A percentile compares a stretch with the other conserved stretches of the same genome.
phyloP scores from a whole-genome alignment of 2,329 filamentous ascomycete species.

The Stachybotrys chlorohalonatus region DNA sequence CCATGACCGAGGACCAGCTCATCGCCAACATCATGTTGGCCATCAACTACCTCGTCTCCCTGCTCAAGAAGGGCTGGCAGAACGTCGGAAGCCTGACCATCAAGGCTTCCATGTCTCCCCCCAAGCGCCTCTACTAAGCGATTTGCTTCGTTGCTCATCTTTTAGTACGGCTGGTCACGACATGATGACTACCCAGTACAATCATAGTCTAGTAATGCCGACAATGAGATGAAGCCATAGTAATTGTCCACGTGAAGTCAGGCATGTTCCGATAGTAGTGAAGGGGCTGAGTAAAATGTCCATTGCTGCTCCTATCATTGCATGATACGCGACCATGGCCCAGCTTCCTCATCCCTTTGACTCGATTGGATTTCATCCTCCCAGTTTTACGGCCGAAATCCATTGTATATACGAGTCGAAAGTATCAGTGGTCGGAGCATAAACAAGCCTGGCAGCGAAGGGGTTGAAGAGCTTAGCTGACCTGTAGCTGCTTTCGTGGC shows the following conservation, averaged over 20 bases:
- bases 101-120: constrained; percentile 99
- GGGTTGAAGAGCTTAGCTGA: too few relatives aligned
- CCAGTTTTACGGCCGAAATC: too few relatives aligned
- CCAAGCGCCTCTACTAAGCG: constrained; percentile 90
- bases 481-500: too few relatives aligned
- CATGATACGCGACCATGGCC: too few relatives aligned
- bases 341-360: too few relatives aligned
- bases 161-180: background rate
- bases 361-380: too few relatives aligned
- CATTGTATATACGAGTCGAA: too few relatives aligned
- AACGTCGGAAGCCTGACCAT: constrained; percentile 99
- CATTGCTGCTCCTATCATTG: too few relatives aligned
- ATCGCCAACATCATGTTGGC: constrained; percentile 99
- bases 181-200: background rate
- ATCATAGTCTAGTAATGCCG: background rate
- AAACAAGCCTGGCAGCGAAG: too few relatives aligned
- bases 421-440: too few relatives aligned
- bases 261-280: background rate
- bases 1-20: constrained; percentile 92
- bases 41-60: constrained; percentile 99
- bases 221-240: background rate
- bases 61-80: constrained; percentile 99
- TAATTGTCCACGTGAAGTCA: background rate
- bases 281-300: background rate
- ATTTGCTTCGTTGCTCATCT: constrained; percentile 3